A percentile compares a stretch with the other conserved stretches of the same genome.
phyloP scores from a whole-genome alignment of 2,329 filamentous ascomycete genomes.

The Microcyclosporella mali region DNA sequence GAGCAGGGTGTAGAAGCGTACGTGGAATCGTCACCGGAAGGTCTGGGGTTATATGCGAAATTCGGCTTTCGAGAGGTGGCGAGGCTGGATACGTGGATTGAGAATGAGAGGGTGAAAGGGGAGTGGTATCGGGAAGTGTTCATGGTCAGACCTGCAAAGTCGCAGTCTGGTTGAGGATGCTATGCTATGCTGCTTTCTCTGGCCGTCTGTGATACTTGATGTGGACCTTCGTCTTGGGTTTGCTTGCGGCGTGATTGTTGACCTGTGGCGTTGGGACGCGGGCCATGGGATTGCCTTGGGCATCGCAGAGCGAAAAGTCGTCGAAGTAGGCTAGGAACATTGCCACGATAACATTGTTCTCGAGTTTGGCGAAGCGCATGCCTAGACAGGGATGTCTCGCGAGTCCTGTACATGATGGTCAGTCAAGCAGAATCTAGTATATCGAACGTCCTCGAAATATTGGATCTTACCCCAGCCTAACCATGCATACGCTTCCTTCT shows the following conservation, averaged over 20 bases:
- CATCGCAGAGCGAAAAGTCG: slow-evolving; percentile 42
- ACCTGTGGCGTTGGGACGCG: slow-evolving; percentile 32
- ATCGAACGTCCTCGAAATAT: not conserved
- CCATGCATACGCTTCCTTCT: slow-evolving; percentile 33
- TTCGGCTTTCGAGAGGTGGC: slow-evolving; percentile 29
- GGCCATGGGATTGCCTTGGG: slow-evolving; percentile 30
- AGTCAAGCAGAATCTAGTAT: not conserved
- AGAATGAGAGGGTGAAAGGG: slow-evolving; percentile 19
- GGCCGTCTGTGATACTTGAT: slow-evolving; percentile 36
- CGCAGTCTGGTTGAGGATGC: not conserved
- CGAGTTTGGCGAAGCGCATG: slow-evolving; percentile 48
- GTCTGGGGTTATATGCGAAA: slow-evolving; percentile 34
- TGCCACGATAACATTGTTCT: slow-evolving; percentile 46
- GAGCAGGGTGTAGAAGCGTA: slow-evolving; percentile 31
- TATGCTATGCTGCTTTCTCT: slow-evolving; percentile 3
- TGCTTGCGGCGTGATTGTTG: slow-evolving; percentile 37
- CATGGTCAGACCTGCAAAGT: slow-evolving; percentile 15
- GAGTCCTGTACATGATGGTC: slow-evolving; percentile 11
- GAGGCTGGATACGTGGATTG: slow-evolving; percentile 22
- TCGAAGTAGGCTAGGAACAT: slow-evolving; percentile 48
- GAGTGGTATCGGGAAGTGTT: slow-evolving; percentile 24
- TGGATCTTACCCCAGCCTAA: slow-evolving; percentile 34
- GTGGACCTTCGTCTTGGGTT: slow-evolving; percentile 33
- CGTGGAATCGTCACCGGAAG: slow-evolving; percentile 34
- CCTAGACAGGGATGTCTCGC: slow-evolving; percentile 38